Conservation (phyloP, 139 green algal genomes). For the Picocystis salinarum region DNA sequence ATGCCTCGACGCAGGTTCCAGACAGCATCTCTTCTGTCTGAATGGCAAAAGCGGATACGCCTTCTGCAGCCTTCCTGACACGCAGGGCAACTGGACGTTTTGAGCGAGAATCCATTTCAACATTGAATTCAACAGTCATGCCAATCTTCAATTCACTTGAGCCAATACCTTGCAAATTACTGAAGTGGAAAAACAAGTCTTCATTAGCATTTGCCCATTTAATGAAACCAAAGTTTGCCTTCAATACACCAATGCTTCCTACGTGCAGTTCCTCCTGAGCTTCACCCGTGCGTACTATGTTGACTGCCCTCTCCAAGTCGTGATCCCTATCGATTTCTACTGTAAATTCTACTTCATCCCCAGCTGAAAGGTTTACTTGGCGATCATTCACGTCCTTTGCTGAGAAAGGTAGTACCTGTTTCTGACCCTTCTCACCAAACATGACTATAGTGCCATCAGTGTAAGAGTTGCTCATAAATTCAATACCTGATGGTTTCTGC, state of each 20-base stretch:
- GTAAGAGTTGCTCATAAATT: too few relatives aligned
- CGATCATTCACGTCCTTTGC: too few relatives aligned
- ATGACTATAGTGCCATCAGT: too few relatives aligned
- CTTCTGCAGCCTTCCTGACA: background rate
- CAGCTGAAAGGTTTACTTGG: too few relatives aligned
- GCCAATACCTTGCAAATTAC: background rate
- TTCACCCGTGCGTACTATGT: background rate
- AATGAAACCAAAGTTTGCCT: constrained; percentile 2
- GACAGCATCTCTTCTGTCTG: background rate
- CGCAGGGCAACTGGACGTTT: background rate
- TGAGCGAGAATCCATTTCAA: background rate
- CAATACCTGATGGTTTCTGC: too few relatives aligned
- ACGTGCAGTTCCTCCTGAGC: background rate
- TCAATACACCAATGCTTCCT: background rate
- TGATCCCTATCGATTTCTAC: too few relatives aligned
- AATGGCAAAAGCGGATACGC: background rate
- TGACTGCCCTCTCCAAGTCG: background rate
- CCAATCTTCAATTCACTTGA: background rate
- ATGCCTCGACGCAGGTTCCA: background rate
- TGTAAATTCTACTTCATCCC: background rate
- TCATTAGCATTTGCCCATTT: background rate
- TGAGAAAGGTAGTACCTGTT: too few relatives aligned
- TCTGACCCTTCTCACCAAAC: too few relatives aligned
- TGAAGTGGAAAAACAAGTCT: constrained; percentile 1
- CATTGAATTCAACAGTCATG: background rate